phyloP scores from a whole-genome alignment of 140 eudicot genomes.

The Cichorium intybus region DNA sequence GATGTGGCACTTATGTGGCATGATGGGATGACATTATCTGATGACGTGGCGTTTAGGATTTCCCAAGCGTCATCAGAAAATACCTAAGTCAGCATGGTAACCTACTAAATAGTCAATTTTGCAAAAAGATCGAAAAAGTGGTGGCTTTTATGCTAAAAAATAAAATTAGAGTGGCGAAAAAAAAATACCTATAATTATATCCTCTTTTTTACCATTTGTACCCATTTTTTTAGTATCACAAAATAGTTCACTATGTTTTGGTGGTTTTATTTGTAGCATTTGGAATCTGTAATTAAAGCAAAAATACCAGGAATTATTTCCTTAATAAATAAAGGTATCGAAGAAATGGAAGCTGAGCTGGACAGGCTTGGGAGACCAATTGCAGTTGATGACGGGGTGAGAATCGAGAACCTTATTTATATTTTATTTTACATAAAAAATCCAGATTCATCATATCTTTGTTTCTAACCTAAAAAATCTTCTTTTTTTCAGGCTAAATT shows the following conservation, averaged over 20 bases:
- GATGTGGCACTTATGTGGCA: too few species aligned
- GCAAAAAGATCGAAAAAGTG: too few species aligned
- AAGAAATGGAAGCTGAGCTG: slow-evolving; percentile 89
- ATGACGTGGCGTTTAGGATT: too few species aligned
- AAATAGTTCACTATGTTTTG: slow-evolving; percentile 1
- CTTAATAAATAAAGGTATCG: slow-evolving; percentile 81
- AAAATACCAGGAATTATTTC: slow-evolving; percentile 86
- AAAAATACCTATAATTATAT: too few species aligned
- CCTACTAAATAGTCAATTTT: too few species aligned
- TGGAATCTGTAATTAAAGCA: slow-evolving; percentile 85
- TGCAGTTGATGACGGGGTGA: slow-evolving; percentile 91
- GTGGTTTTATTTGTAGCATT: slow-evolving; percentile 52
- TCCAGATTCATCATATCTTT: not conserved
- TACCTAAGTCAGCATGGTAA: too few species aligned
- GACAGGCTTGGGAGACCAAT: slow-evolving; percentile 92
- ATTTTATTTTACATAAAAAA: not conserved
- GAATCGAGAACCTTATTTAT: too few species aligned
- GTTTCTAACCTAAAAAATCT: not conserved
- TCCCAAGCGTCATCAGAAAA: too few species aligned
- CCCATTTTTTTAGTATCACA: not conserved
- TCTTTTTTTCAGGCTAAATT: slow-evolving; percentile 67
- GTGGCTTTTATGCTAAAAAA: too few species aligned
- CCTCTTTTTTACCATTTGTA: too few species aligned
- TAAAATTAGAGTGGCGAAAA: too few species aligned
- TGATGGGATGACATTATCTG: too few species aligned